phyloP scores from a whole-genome alignment of 805 yeast genomes.

The Wickerhamomyces xylosicus region DNA sequence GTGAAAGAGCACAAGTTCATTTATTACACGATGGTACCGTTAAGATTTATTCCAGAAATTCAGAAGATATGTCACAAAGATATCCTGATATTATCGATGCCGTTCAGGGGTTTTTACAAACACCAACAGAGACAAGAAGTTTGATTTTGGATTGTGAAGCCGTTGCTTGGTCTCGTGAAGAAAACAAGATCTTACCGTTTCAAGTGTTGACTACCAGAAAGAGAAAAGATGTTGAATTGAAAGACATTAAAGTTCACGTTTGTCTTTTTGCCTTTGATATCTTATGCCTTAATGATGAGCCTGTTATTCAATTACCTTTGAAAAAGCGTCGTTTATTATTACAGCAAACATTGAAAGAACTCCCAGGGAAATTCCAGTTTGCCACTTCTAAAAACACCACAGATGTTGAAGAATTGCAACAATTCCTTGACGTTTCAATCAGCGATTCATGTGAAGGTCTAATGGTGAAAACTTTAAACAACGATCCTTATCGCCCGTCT shows the following conservation, averaged over 20 bases:
- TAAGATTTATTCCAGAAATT: slow-evolving; percentile 81
- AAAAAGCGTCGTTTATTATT: slow-evolving; percentile 60
- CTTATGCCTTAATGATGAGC: slow-evolving; percentile 61
- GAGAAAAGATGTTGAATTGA: slow-evolving; percentile 82
- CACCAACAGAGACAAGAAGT: slow-evolving; percentile 29
- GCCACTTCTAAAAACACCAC: slow-evolving; percentile 70
- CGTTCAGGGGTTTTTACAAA: slow-evolving; percentile 45
- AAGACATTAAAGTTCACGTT: slow-evolving; percentile 82
- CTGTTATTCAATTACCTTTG: slow-evolving; percentile 57
- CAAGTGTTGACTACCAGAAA: slow-evolving; percentile 90
- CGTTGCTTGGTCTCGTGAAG: slow-evolving; percentile 88
- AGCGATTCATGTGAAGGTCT: slow-evolving; percentile 90
- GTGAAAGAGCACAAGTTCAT: slow-evolving; percentile 96
- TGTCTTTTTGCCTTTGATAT: slow-evolving; percentile 91
- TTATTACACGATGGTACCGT: slow-evolving; percentile 53
- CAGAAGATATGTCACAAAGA: slow-evolving; percentile 93
- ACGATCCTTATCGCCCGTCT: slow-evolving; percentile 86
- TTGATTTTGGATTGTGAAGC: slow-evolving; percentile 93
- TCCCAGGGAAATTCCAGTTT: slow-evolving; percentile 71
- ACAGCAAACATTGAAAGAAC: slow-evolving; percentile 41
- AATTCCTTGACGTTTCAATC: slow-evolving; percentile 79
- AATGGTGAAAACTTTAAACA: slow-evolving; percentile 86
- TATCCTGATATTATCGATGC: slow-evolving; percentile 83
- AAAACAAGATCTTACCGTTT: slow-evolving; percentile 79
- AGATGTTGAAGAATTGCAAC: slow-evolving; percentile 64